phyloP scores from a whole-genome alignment of 2,329 filamentous ascomycete genomes.

The Helotiales sp. region DNA sequence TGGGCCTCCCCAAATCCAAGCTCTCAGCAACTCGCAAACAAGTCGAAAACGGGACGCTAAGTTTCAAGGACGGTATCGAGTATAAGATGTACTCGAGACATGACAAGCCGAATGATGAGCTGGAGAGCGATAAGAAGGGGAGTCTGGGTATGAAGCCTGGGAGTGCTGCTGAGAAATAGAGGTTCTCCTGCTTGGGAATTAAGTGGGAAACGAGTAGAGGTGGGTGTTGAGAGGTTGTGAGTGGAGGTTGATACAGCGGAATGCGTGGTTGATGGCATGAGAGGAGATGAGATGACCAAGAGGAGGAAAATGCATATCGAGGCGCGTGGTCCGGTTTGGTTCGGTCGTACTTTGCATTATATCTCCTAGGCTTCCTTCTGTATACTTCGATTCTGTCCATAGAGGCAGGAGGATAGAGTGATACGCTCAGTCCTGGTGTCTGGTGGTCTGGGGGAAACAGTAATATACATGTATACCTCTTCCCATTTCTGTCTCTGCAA shows the following conservation, averaged over 20 bases:
- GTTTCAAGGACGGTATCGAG: conserved; percentile 56
- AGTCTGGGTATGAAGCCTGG: conserved; percentile 16
- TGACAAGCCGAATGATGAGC: conserved; percentile 46
- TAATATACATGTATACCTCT: too few species aligned
- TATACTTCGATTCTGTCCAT: too few species aligned
- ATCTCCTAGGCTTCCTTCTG: too few species aligned
- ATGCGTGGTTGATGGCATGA: not conserved
- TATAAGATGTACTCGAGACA: conserved; percentile 64
- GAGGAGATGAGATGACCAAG: not conserved
- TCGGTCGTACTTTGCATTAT: too few species aligned
- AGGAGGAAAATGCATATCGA: not conserved
- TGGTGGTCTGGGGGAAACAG: too few species aligned
- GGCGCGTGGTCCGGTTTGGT: not conserved
- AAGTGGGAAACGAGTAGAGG: too few species aligned
- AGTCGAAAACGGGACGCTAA: conserved; percentile 60
- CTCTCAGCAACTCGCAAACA: conserved; percentile 57
- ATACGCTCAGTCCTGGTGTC: too few species aligned
- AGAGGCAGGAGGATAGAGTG: too few species aligned
- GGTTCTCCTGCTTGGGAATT: too few species aligned
- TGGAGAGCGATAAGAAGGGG: conserved; percentile 31
- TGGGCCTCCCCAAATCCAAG: conserved; percentile 64
- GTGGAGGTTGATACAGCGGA: too few species aligned
- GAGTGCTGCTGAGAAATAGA: conserved; percentile 24
- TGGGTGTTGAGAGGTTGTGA: not conserved
- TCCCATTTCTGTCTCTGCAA: too few species aligned